phyloP scores from a whole-genome alignment of 2,329 filamentous ascomycete species.

The Pseudopithomyces chartarum region DNA sequence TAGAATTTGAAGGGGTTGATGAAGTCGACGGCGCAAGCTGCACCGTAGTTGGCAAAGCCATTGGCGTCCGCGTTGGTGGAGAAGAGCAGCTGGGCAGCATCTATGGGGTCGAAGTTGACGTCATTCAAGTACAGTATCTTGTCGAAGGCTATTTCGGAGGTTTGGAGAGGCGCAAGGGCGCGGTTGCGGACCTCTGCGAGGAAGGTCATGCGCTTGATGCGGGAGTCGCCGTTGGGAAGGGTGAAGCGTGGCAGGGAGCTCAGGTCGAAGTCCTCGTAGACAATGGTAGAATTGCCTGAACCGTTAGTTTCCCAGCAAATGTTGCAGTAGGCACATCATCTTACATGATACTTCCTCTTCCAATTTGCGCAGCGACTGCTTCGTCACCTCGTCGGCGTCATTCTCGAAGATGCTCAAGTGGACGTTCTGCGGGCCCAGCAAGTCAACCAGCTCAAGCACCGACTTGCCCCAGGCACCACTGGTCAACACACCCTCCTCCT shows the following conservation, averaged over 20 bases:
- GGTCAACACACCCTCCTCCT: constrained; percentile 64
- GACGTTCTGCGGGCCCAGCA: constrained; percentile 70
- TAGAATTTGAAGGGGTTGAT: constrained; percentile 71
- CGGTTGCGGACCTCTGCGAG: constrained; percentile 75
- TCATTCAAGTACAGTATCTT: constrained; percentile 70
- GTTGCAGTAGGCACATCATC: not conserved
- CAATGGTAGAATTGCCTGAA: constrained; percentile 54
- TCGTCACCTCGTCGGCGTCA: constrained; percentile 64
- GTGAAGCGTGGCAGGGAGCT: constrained; percentile 62
- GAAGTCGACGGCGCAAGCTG: constrained; percentile 74
- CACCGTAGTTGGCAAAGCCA: constrained; percentile 63
- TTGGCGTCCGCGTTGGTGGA: constrained; percentile 60
- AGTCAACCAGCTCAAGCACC: constrained; percentile 65
- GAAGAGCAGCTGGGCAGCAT: constrained; percentile 67
- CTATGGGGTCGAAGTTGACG: constrained; percentile 64
- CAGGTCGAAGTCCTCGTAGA: constrained; percentile 64
- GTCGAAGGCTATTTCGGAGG: constrained; percentile 60
- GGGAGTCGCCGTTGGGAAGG: constrained; percentile 65
- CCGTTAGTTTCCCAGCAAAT: constrained; percentile 15
- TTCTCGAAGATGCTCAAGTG: constrained; percentile 78
- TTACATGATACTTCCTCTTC: constrained; percentile 55
- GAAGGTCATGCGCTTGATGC: constrained; percentile 75
- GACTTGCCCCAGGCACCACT: constrained; percentile 67
- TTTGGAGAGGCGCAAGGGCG: constrained; percentile 67
- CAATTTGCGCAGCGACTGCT: constrained; percentile 60